Evolutionary conservation across 2,329 filamentous ascomycete species (phyloP).

Genomic region (Cercospora zeae-maydis): DNA sequence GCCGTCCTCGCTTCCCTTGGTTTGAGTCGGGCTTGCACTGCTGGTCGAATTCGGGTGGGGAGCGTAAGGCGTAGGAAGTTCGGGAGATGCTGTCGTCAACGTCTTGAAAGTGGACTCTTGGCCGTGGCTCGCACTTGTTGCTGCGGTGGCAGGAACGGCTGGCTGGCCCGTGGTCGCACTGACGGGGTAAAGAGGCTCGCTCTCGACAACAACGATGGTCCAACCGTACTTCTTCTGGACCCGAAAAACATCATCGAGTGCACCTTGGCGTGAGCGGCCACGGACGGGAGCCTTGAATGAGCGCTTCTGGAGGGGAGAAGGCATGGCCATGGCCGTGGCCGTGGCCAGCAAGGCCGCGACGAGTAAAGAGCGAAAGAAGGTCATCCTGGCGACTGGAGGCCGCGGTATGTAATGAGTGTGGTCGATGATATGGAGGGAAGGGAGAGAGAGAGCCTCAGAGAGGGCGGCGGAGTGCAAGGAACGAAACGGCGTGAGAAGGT

Average conservation of each 20-base stretch:
- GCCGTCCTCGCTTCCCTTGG: slow-evolving; percentile 21
- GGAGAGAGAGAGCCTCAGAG: neutral
- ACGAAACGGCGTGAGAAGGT: neutral
- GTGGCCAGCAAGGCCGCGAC: slow-evolving; percentile 40
- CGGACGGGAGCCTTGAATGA: slow-evolving; percentile 43
- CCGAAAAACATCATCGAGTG: slow-evolving; percentile 60
- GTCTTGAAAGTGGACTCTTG: neutral
- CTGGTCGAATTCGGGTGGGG: slow-evolving; percentile 10
- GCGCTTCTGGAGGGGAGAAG: slow-evolving; percentile 9
- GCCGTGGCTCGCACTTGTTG: neutral
- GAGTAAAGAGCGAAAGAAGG: slow-evolving; percentile 40
- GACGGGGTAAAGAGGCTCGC: neutral
- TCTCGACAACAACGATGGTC: slow-evolving; percentile 24
- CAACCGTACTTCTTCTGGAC: slow-evolving; percentile 64
- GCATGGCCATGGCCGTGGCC: slow-evolving; percentile 27
- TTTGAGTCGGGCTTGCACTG: slow-evolving; percentile 13
- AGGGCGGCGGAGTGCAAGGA: neutral
- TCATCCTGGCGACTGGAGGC: neutral
- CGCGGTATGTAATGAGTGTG: neutral
- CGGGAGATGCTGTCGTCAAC: neutral
- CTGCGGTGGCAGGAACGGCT: neutral
- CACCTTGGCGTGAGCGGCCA: slow-evolving; percentile 51
- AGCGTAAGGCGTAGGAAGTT: neutral
- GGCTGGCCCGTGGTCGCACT: neutral
- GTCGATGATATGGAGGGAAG: neutral